Base-by-base conservation (phyloP, 2,329 filamentous ascomycete species). In the Beauveria caledonica region DNA sequence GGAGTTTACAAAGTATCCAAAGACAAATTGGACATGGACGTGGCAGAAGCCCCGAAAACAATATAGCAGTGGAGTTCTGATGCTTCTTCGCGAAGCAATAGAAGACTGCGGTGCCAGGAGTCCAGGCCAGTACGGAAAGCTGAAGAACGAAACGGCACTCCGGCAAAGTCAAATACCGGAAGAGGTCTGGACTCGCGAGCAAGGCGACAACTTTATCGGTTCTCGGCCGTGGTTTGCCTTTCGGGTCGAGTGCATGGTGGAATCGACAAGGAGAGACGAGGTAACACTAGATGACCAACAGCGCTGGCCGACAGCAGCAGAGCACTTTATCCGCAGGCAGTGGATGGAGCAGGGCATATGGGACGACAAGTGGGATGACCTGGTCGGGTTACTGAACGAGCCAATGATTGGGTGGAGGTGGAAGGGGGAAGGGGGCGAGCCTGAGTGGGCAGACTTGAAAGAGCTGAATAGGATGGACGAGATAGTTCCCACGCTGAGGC, bases 141-240 rank as follows among this genome's bases (percentile, higher is more conserved):
- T 13, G 21, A 23, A 8, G 11, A 8, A 6, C 9, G 3, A 21
- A 10, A 29, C 13, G n/a, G 36, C 33, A 10, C 6, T 17, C 3
- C n/a, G 29, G 8, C 42, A 42, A 10, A 27, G 40, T 15, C 42
- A 42, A 10, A 19, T 13, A 9, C 56, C 36, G 10, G 15, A 17
- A 21, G 3, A 21, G 5, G 13, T 5, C 25, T 50, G 45, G 56
- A 33, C 17, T 17, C 1, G 15, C 4, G 21, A 8, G 3, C 21
- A 51, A 42, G 56, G 29, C 13, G 46, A 58, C 46, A 36, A 42
- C 1, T 58, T 58, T 21, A 50, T 58, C 45, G 5, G 44, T n/a
- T 50, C 45, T 7, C 45, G 56, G 15, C 56, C 56, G 17, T 58
- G 56, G 56, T 51, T 58, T 15, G 46, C 21, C 33, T 58, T 58